Conservation (phyloP, 345 rosid species). For the Physaria fendleri region DNA sequence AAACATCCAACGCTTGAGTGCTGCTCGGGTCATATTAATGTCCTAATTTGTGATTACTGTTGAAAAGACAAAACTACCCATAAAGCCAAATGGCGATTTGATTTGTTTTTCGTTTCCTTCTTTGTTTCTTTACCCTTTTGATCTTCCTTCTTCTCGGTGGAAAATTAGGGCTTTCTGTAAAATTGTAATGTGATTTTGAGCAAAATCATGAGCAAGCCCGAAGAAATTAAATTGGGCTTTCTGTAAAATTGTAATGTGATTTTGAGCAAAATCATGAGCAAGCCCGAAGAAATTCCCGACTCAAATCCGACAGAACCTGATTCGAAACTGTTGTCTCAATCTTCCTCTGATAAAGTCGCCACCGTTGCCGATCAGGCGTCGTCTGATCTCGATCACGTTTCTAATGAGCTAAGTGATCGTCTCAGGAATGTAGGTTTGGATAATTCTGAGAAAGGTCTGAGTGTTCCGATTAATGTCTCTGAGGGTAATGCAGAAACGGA, state of each 20-base stretch:
- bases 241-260: constrained; percentile 13
- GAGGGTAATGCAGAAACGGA: background rate
- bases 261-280: constrained; percentile 27
- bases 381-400: constrained; percentile 11
- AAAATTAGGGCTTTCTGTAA: constrained; percentile 20
- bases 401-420: constrained; percentile 21
- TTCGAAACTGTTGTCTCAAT: constrained; percentile 20
- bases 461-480: background rate
- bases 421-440: constrained; percentile 37
- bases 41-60: too few species aligned
- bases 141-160: constrained; percentile 8
- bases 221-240: constrained; percentile 17
- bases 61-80: too few species aligned
- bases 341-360: constrained; percentile 15
- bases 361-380: constrained; percentile 12
- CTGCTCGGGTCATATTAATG: too few species aligned
- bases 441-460: constrained; percentile 9
- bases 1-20: too few species aligned
- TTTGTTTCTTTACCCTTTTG: background rate
- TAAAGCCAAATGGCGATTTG: background rate
- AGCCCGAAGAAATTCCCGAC: constrained; percentile 17
- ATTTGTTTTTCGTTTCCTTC: background rate
- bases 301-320: background rate
- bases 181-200: constrained; percentile 15
- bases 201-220: constrained; percentile 29